Evolutionary conservation across 805 yeast species (phyloP), one percentile per base, ranked within the genome.

Genomic region (Kodamaea restingae): DNA sequence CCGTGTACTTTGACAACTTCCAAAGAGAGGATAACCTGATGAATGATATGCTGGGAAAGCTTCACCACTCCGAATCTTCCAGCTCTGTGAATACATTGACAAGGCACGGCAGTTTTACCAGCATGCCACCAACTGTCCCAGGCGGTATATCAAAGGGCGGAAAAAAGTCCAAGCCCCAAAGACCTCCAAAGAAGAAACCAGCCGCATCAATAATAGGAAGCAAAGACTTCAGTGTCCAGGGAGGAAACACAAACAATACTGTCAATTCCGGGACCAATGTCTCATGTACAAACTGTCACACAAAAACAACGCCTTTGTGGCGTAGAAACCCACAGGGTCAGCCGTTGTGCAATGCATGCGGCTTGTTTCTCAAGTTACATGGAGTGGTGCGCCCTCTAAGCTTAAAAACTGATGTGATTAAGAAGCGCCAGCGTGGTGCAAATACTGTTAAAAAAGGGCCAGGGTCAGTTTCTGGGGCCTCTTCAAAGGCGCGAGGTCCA

Each of bases 331-430:
- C 95, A 0, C 86, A 85, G 43, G 97, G 97, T 2, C 83, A 86
- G 53, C 95, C 96, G 0, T 67, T 91, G 43, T 91, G 98, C 65
- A 91, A 91, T 60, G 98, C 98, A 0, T 91, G 98, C 67, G 98
- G 98, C 0, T 67, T 91, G 44, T 91, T 91, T 52, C 73, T 86
- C 54, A 91, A 91, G 60, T 68, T 91, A 17, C 98, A 91, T 54
- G 98, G 97, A n/a, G 91, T 88, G 3, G 95, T 87, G 45, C 71
- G 98, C 42, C 98, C 98, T 0, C 67, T 91, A 37, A 84, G 95
- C 10, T 68, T 90, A 52, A 90, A 88, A 56, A 85, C 97, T 0
- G 96, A 90, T 57, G 93, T 90, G 1, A 90, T 91, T 40, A 88
- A 88, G 60, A 87, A 88, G 61, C 75, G 98, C 51, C 95, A 90